Base-by-base conservation (phyloP, 768 basidiomycete species). In the Paxillus involutus region DNA sequence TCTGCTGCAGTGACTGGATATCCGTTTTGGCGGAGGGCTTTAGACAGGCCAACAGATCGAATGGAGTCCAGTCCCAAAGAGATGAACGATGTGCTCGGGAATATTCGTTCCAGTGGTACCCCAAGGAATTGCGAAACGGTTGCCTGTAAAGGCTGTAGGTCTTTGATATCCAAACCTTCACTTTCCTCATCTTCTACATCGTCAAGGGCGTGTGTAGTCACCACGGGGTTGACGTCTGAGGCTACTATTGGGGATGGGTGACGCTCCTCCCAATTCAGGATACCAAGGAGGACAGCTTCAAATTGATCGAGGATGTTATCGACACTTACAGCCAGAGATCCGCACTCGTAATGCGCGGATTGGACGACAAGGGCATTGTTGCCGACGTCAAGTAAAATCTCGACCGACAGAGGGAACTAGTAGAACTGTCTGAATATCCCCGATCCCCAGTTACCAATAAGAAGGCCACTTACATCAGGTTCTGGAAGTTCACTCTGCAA, bases 51-150 rank as follows among this genome's bases (percentile, higher is more conserved):
- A 10, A 80, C 73, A 0, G 79, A 73, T 54, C 72, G 74, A 53
- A 80, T 75, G 7, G 79, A 80, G 56, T 80, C 79, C 30, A 80
- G 59, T 8, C 79, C 79, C 49, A 80, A 62, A 5, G 78, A 73
- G 12, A 80, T 62, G 26, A 80, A 69, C 4, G 79, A 79, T 10
- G 67, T 66, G 9, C 43, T 42, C 1, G 45, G 50, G 37, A 17
- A 44, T 32, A 67, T 9, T 24, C 7, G 54, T 41, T 67, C 59
- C 6, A 30, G 33, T 21, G 60, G 33, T 32, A 65, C 7, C 29
- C 41, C 49, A 17, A 65, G 52, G 46, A 65, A 65, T 12, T 47
- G 37, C 11, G 65, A 67, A 29, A 65, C 40, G 16, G 56, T 64
- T 32, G 44, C 51, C 26, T 41, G 51, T 14, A 67, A 40, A n/a